Conservation (phyloP, 176 grass and related monocot species). For the Tillandsia leiboldiana region DNA sequence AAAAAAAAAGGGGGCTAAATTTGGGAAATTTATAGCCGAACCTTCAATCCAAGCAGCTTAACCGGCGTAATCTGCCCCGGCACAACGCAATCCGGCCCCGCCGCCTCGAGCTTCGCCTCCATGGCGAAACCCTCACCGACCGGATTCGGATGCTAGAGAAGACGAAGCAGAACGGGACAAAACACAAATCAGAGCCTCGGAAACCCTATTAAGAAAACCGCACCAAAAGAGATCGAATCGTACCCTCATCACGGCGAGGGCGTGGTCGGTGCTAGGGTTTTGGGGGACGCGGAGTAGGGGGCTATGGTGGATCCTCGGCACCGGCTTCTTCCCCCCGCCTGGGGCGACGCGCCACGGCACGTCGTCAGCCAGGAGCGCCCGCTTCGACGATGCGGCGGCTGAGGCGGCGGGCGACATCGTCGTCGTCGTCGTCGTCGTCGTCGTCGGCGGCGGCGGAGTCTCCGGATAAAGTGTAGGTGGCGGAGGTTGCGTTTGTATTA, state of each 20-base stretch:
- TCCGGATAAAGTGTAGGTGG: slow-evolving; percentile 26
- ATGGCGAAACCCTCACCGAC: slow-evolving; percentile 72
- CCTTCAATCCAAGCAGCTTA: slow-evolving; percentile 85
- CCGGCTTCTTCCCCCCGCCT: slow-evolving; percentile 34
- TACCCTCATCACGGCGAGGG: slow-evolving; percentile 94
- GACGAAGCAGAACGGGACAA: slow-evolving; percentile 7
- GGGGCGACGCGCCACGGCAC: slow-evolving; percentile 69
- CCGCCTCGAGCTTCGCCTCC: slow-evolving; percentile 83
- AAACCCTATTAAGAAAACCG: not conserved
- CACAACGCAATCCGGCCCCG: slow-evolving; percentile 88
- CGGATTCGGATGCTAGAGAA: slow-evolving; percentile 77
- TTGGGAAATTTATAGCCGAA: slow-evolving; percentile 11
- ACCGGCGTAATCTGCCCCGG: slow-evolving; percentile 73
- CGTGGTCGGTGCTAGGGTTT: slow-evolving; percentile 53
- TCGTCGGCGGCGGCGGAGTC: slow-evolving; percentile 11
- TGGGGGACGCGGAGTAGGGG: slow-evolving; percentile 58
- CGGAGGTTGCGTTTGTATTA: not conserved
- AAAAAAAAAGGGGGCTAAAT: not conserved
- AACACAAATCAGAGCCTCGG: slow-evolving; percentile 13
- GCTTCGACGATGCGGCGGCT: slow-evolving; percentile 36
- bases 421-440: no score
- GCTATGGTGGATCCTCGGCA: slow-evolving; percentile 75
- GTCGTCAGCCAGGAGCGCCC: slow-evolving; percentile 69
- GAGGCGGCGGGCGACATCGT: slow-evolving; percentile 22
- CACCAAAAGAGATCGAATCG: not conserved